phyloP scores from a whole-genome alignment of 495 filamentous ascomycete species.

The Staphylotrichum tortipilum region DNA sequence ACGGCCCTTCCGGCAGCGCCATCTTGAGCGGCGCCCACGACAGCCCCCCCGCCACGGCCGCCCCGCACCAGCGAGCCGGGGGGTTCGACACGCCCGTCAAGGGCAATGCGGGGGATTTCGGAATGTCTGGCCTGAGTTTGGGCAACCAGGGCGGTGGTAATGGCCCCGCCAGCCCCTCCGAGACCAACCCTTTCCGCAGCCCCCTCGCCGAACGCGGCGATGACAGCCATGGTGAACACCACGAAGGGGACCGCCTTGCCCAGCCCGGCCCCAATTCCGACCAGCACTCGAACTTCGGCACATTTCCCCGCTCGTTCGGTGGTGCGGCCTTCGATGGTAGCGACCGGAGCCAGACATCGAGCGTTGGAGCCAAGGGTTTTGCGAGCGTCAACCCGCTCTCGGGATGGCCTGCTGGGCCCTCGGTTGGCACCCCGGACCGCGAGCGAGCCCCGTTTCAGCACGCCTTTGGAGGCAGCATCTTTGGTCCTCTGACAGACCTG shows the following conservation, averaged over 20 bases:
- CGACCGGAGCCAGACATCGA: conserved; percentile 86
- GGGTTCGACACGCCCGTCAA: conserved; percentile 51
- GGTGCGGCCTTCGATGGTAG: conserved; percentile 55
- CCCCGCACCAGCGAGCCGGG: conserved; percentile 30
- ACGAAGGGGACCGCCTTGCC: conserved; percentile 38
- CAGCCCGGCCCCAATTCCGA: conserved; percentile 32
- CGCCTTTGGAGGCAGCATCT: conserved; percentile 65
- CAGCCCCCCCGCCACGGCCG: conserved; percentile 44
- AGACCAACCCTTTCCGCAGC: conserved; percentile 96
- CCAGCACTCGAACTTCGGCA: conserved; percentile 36
- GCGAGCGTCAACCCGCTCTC: conserved; percentile 53
- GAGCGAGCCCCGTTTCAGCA: conserved; percentile 52
- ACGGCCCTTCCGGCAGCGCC: conserved; percentile 61
- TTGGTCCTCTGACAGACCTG: conserved; percentile 60
- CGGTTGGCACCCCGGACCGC: conserved; percentile 67
- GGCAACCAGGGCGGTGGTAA: conserved; percentile 44
- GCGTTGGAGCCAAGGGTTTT: conserved; percentile 66
- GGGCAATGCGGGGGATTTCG: conserved; percentile 55
- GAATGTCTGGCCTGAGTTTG: conserved; percentile 70
- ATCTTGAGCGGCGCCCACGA: conserved; percentile 71
- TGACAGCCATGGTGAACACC: conserved; percentile 61
- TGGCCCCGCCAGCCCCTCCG: conserved; percentile 71
- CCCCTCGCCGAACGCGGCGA: conserved; percentile 59
- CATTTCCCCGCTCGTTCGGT: conserved; percentile 40
- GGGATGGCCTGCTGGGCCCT: conserved; percentile 59